Base-by-base conservation (phyloP, 208 protist genomes). In the Acanthamoeba royreba region DNA sequence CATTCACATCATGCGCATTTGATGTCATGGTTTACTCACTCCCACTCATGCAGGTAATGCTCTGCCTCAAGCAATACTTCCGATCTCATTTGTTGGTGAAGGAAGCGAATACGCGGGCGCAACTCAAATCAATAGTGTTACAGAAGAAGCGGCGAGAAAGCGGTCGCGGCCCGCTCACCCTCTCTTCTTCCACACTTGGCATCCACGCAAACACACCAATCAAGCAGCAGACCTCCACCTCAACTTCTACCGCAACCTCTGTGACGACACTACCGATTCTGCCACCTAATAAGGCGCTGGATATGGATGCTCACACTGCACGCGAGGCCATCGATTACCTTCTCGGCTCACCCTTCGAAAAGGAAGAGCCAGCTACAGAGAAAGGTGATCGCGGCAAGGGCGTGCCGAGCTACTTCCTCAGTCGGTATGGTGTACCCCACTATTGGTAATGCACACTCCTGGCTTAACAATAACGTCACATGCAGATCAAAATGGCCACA, bases 41-140 rank as follows among this genome's bases (percentile, higher is more conserved):
- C n/a, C n/a, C n/a, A n/a, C n/a, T n/a, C n/a, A n/a, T 55, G 49
- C 43, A 83, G 72, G 55, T 74, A 22, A 79, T 74, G 46, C 58
- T 93, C 5, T 87, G n/a, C 42, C 86, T 94, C 28, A 55, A 81
- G 85, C 93, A 94, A 85, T 94, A 94, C 90, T 94, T 94, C 22
- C 92, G 93, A 22, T 46, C 93, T 9, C 93, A 94, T 52, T 69
- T 94, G 47, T 17, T 94, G 28, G 42, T 94, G 17, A 83, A 94
- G 45, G 58, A 52, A 38, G 38, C n/a, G 19, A 31, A 2, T 4
- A 92, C 79, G 33, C 42, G 33, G 47, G 35, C 45, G 9, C 40
- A 92, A 5, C 22, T 53, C 15, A 92, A 79, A 46, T 22, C 53
- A 4, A 9, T 92, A 19, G 66, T 4, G 13, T 13, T 40, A n/a